Evolutionary conservation across 768 basidiomycete species (phyloP).

Genomic region (Lyophyllum atratum): DNA sequence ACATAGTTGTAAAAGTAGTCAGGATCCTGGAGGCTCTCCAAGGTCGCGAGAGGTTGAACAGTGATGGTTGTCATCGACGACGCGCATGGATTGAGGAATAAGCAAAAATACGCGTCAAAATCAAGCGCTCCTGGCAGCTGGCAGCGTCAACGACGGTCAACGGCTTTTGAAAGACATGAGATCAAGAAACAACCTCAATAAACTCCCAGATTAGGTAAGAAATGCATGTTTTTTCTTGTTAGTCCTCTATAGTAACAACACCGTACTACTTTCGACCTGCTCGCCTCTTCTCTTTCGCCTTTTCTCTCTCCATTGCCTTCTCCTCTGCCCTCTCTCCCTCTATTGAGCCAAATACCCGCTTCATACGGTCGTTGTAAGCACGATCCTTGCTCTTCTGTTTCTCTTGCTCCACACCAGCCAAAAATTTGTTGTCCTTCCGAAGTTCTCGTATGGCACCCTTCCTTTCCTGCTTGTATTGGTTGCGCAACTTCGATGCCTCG

Average conservation of each 20-base stretch:
- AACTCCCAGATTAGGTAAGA: background rate
- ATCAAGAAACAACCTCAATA: background rate
- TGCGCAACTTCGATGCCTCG: slow-evolving; percentile 81
- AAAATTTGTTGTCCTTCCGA: slow-evolving; percentile 92
- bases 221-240: background rate
- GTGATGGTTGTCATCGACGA: slow-evolving; percentile 16
- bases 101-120: background rate
- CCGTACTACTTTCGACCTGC: slow-evolving; percentile 66
- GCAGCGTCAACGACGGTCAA: background rate
- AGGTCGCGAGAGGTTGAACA: slow-evolving; percentile 12
- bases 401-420: slow-evolving; percentile 85
- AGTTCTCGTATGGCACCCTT: slow-evolving; percentile 97
- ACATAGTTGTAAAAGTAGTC: slow-evolving; percentile 19
- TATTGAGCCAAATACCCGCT: slow-evolving; percentile 72
- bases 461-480: slow-evolving; percentile 90
- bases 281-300: slow-evolving; percentile 72
- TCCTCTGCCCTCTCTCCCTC: slow-evolving; percentile 93
- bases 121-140: background rate
- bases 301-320: slow-evolving; percentile 88
- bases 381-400: slow-evolving; percentile 84
- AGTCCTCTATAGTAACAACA: background rate
- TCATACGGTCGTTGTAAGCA: slow-evolving; percentile 81
- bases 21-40: slow-evolving; percentile 19
- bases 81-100: slow-evolving; percentile 4
- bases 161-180: background rate